phyloP scores from a whole-genome alignment of 1,284 basidiomycete species.

The Fomitopsis pinicola region DNA sequence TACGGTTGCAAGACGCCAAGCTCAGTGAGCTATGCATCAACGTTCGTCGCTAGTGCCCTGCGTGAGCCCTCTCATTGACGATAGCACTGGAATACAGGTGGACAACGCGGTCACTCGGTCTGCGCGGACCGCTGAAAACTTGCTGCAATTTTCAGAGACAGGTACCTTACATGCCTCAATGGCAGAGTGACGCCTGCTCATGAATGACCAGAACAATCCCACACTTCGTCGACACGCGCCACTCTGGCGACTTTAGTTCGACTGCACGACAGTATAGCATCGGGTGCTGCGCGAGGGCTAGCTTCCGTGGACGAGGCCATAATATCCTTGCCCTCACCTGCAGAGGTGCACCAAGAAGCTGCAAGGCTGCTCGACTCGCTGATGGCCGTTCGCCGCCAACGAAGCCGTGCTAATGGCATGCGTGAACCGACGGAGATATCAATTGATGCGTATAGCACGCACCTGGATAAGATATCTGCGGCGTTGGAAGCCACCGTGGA shows the following conservation, averaged over 20 bases:
- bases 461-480: constrained; percentile 10
- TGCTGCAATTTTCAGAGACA: not conserved
- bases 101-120: not conserved
- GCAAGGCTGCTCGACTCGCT: constrained; percentile 1
- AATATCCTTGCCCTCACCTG: not conserved
- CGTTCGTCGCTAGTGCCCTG: constrained; percentile 1
- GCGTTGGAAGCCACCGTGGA: constrained; percentile 1
- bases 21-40: constrained; percentile 15
- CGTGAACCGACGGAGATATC: not conserved
- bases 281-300: not conserved
- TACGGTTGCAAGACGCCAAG: constrained; percentile 8
- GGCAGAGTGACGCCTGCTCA: not conserved
- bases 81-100: not conserved
- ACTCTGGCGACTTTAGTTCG: not conserved
- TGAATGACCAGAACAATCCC: not conserved
- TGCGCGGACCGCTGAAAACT: not conserved
- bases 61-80: not conserved
- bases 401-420: not conserved
- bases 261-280: not conserved
- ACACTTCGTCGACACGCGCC: not conserved
- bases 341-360: constrained; percentile 6
- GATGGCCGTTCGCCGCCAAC: not conserved
- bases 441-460: constrained; percentile 11
- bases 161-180: not conserved
- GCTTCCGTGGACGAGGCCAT: constrained; percentile 1